phyloP scores from a whole-genome alignment of 164 flowering plant species.

The Piper longum region DNA sequence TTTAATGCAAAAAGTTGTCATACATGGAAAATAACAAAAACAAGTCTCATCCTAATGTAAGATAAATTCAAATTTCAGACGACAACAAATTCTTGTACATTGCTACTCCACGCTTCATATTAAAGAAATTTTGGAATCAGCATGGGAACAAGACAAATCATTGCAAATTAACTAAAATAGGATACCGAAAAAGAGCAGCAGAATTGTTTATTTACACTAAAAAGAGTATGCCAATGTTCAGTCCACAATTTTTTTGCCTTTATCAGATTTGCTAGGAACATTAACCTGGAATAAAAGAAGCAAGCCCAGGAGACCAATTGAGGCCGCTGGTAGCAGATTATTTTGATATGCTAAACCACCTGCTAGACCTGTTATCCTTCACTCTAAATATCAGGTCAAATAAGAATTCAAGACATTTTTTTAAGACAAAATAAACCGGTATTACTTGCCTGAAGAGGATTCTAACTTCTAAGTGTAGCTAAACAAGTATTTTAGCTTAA shows the following conservation, averaged over 20 bases:
- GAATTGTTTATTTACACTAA: too few relatives aligned
- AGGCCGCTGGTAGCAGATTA: slow-evolving; percentile 66
- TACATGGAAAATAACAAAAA: background rate
- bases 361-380: slow-evolving; percentile 44
- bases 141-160: too few relatives aligned
- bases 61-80: background rate
- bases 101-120: too few relatives aligned
- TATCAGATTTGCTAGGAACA: background rate
- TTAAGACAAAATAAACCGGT: background rate
- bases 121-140: too few relatives aligned
- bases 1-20: background rate
- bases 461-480: background rate
- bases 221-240: background rate
- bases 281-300: slow-evolving; percentile 75
- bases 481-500: background rate
- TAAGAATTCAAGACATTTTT: background rate
- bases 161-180: too few relatives aligned
- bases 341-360: slow-evolving; percentile 66
- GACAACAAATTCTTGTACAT: too few relatives aligned
- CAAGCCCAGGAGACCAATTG: slow-evolving; percentile 76
- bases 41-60: background rate
- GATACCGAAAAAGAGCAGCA: too few relatives aligned
- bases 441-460: background rate
- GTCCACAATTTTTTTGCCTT: background rate
- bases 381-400: background rate